Percentiles rank a stretch among this genome's conserved stretches.
Evolutionary conservation across 2,329 filamentous ascomycete species (phyloP).

Genomic region (Fusarium poae): DNA sequence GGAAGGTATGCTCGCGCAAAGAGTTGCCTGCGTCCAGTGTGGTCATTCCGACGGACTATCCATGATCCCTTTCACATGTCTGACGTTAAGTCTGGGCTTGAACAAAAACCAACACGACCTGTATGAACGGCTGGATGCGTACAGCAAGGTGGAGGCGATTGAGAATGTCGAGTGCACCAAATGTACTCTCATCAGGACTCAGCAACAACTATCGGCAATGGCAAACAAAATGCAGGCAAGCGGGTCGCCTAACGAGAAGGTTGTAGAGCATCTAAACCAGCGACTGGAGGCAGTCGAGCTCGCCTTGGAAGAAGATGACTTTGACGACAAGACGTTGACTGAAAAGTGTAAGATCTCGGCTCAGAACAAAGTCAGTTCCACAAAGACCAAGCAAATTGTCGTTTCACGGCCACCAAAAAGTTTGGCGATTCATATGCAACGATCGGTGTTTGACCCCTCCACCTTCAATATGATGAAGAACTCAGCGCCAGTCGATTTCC

Average conservation of each 20-base stretch:
- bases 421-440: constrained; percentile 88
- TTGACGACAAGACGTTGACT: constrained; percentile 75
- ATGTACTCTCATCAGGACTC: constrained; percentile 79
- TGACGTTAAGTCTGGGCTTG: constrained; percentile 84
- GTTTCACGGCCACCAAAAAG: constrained; percentile 85
- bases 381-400: constrained; percentile 90
- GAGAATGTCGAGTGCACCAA: constrained; percentile 91
- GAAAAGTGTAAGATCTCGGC: constrained; percentile 75
- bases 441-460: constrained; percentile 88
- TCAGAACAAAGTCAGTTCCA: constrained; percentile 78
- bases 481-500: constrained; percentile 81
- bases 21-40: constrained; percentile 87
- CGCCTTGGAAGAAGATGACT: constrained; percentile 83
- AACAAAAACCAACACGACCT: constrained; percentile 75
- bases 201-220: constrained; percentile 62
- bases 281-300: constrained; percentile 75
- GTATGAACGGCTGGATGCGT: constrained; percentile 84
- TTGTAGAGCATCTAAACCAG: constrained; percentile 61
- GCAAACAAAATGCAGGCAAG: constrained; percentile 56
- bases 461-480: constrained; percentile 89
- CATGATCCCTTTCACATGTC: constrained; percentile 92
- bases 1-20: constrained; percentile 88
- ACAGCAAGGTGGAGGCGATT: constrained; percentile 86
- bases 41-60: constrained; percentile 89
- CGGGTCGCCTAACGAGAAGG: constrained; percentile 59